phyloP scores from a whole-genome alignment of 2,329 filamentous ascomycete genomes.

The Mycogone perniciosa region DNA sequence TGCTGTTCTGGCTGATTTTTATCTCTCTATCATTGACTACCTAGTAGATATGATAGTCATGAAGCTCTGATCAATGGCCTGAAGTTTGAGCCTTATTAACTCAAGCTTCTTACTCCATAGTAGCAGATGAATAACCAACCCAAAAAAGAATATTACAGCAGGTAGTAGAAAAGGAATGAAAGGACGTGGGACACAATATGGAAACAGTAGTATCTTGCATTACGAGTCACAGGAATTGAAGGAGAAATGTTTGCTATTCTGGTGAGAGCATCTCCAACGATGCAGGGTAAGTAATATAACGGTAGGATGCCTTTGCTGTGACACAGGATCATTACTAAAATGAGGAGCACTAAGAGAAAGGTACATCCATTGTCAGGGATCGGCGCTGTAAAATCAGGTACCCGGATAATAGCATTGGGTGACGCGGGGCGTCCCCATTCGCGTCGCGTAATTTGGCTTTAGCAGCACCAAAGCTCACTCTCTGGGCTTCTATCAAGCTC shows the following conservation, averaged over 20 bases:
- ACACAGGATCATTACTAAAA: not conserved
- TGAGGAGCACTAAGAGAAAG: too few relatives aligned
- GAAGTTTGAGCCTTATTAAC: too few relatives aligned
- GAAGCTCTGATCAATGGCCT: too few relatives aligned
- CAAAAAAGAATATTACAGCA: not conserved
- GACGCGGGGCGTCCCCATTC: constrained; percentile 3
- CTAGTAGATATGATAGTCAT: too few relatives aligned
- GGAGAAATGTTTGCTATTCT: not conserved
- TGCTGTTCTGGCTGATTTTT: too few relatives aligned
- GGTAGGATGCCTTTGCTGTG: not conserved
- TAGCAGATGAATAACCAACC: too few relatives aligned
- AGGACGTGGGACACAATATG: not conserved
- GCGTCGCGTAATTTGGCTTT: constrained; percentile 4
- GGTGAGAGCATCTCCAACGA: not conserved
- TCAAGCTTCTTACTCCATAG: too few relatives aligned
- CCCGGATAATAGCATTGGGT: too few relatives aligned
- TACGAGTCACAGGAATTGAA: not conserved
- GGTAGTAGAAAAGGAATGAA: not conserved
- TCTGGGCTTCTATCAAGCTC: constrained; percentile 5
- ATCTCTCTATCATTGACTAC: too few relatives aligned
- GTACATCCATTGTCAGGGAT: too few relatives aligned
- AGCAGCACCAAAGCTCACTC: constrained; percentile 8
- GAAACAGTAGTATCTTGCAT: not conserved
- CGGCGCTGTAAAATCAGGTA: too few relatives aligned
- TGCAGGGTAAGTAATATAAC: not conserved